Percentiles rank a stretch among this genome's conserved stretches.
Evolutionary conservation across 768 basidiomycete species (phyloP).

Genomic region (Termitomyces sp.): DNA sequence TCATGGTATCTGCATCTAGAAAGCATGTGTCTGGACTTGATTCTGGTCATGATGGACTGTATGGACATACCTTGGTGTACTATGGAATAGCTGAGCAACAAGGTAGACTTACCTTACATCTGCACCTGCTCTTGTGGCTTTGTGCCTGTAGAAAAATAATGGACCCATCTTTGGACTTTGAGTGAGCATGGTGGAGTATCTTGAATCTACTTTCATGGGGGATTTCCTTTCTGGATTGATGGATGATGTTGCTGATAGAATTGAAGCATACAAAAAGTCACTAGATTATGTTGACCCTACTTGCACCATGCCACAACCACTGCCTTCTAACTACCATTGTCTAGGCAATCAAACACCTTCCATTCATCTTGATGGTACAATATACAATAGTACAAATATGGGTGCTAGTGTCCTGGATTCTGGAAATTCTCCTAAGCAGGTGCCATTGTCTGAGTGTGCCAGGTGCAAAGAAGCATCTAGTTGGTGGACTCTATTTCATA

Average conservation of each 20-base stretch:
- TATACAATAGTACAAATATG: too few species aligned
- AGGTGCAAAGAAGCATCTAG: too few species aligned
- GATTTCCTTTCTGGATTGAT: neutral
- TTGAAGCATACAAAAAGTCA: neutral
- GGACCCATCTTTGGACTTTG: neutral
- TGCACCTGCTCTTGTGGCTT: constrained; percentile 26
- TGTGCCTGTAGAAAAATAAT: neutral
- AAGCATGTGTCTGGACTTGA: constrained; percentile 18
- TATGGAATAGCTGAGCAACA: constrained; percentile 30
- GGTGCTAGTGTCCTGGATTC: too few species aligned
- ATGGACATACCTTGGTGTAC: constrained; percentile 21
- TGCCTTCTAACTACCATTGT: too few species aligned
- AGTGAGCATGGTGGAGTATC: neutral
- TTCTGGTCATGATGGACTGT: constrained; percentile 17
- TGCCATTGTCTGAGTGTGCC: too few species aligned
- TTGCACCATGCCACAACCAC: too few species aligned
- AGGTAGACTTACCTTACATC: constrained; percentile 16
- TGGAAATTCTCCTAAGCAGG: too few species aligned
- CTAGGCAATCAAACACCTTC: too few species aligned
- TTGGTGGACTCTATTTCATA: too few species aligned
- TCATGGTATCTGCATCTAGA: constrained; percentile 21
- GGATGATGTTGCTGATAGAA: neutral
- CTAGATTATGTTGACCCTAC: constrained; percentile 9
- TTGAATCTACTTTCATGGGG: neutral
- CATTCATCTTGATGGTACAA: too few species aligned